Evolutionary conservation across 2,329 filamentous ascomycete genomes (phyloP).

Genomic region (Fusarium odoratissimum): DNA sequence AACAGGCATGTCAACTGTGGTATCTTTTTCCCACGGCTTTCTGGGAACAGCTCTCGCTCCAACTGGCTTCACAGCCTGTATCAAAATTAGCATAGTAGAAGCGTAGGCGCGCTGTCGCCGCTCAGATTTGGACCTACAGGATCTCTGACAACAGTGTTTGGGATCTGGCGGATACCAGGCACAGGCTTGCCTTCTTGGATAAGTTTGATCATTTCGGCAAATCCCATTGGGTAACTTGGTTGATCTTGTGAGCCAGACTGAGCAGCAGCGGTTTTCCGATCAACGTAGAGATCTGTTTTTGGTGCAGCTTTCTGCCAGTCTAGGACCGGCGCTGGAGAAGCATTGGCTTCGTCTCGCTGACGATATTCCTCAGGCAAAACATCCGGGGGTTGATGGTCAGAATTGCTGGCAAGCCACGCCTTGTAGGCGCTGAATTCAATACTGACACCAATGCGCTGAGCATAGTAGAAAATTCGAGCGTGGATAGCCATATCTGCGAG

Average conservation of each 20-base stretch:
- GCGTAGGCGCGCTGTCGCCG: neutral
- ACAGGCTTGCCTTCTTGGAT: conserved; percentile 86
- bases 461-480: conserved; percentile 76
- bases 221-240: conserved; percentile 82
- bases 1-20: conserved; percentile 17
- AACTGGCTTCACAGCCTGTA: conserved; percentile 60
- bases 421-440: conserved; percentile 78
- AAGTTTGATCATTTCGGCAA: conserved; percentile 86
- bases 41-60: conserved; percentile 60
- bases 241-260: conserved; percentile 51
- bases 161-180: conserved; percentile 88
- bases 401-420: conserved; percentile 63
- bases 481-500: conserved; percentile 70
- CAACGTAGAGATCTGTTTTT: conserved; percentile 59
- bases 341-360: conserved; percentile 14
- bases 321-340: conserved; percentile 37
- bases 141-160: conserved; percentile 79
- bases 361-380: conserved; percentile 52
- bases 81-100: conserved; percentile 10
- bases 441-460: conserved; percentile 59
- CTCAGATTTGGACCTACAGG: conserved; percentile 62
- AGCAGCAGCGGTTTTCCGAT: conserved; percentile 48
- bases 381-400: conserved; percentile 50
- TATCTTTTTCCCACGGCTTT: conserved; percentile 83
- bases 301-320: conserved; percentile 64